Conservation (phyloP, 2,329 filamentous ascomycete genomes). For the Penicillium nordicum region DNA sequence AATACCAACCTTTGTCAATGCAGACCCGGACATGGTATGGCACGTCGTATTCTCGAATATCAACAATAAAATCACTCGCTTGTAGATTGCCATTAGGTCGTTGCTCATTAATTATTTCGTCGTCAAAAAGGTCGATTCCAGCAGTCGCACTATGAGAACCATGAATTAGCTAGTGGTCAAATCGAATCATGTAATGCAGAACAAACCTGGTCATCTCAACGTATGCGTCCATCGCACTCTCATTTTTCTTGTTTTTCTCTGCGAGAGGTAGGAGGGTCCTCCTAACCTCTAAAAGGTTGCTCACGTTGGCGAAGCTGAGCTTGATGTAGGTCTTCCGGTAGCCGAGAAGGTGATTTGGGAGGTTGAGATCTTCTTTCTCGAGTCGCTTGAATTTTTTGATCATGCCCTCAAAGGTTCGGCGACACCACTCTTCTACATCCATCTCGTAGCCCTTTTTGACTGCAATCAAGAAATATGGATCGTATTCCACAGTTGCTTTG, state of each 20-base stretch:
- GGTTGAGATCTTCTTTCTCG: constrained; percentile 87
- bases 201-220: constrained; percentile 82
- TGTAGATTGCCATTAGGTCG: constrained; percentile 75
- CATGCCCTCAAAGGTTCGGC: constrained; percentile 73
- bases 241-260: constrained; percentile 93
- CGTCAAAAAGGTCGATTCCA: constrained; percentile 93
- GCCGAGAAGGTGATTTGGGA: constrained; percentile 94
- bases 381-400: constrained; percentile 74
- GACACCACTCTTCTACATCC: constrained; percentile 94
- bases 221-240: constrained; percentile 97
- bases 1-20: constrained; percentile 74
- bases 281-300: constrained; percentile 78
- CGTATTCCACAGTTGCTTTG: constrained; percentile 94
- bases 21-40: constrained; percentile 98
- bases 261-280: constrained; percentile 84
- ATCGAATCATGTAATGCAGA: neutral
- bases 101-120: constrained; percentile 78
- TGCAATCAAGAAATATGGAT: constrained; percentile 92
- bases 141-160: constrained; percentile 60
- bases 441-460: constrained; percentile 82
- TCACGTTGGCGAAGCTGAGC: constrained; percentile 81
- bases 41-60: constrained; percentile 98
- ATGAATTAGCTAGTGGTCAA: constrained; percentile 18
- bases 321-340: constrained; percentile 86
- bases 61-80: constrained; percentile 94